A percentile compares a stretch with the other conserved stretches of the same genome.
These are phyloP conservation scores for Myriosclerotinia curreyana DNA, from an alignment of 2,329 filamentous ascomycete species.

Conservation along the genomic window DNA sequence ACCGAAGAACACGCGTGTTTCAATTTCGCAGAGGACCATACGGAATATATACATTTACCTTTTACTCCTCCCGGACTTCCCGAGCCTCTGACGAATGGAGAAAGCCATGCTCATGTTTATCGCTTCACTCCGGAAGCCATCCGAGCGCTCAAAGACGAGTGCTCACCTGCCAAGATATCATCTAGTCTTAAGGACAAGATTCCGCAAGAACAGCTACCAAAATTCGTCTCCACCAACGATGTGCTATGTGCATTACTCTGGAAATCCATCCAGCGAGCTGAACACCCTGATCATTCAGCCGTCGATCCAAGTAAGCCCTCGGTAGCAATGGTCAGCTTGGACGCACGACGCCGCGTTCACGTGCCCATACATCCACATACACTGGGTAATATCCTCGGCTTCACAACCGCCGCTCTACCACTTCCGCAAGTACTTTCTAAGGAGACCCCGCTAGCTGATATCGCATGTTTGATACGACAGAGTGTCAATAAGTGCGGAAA, in stretches of 20 bases:
- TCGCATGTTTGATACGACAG: slow-evolving; percentile 3
- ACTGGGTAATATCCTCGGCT: slow-evolving; percentile 5
- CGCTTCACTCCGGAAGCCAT: slow-evolving; percentile 11
- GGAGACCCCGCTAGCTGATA: slow-evolving; percentile 9
- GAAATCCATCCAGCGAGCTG: slow-evolving; percentile 5
- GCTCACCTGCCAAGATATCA: slow-evolving; percentile 14
- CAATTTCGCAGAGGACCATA: not conserved
- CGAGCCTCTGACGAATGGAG: slow-evolving; percentile 4
- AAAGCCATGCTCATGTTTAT: slow-evolving; percentile 16
- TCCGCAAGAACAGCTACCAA: slow-evolving; percentile 8
- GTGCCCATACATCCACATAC: slow-evolving; percentile 7
- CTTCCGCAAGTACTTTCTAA: not conserved
- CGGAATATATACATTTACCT: slow-evolving; percentile 10
- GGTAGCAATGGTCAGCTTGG: not conserved
- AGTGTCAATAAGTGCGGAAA: slow-evolving; percentile 8
- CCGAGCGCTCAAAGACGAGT: slow-evolving; percentile 10
- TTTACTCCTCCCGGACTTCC: slow-evolving; percentile 11
- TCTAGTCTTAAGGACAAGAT: slow-evolving; percentile 12
- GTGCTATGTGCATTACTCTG: slow-evolving; percentile 14
- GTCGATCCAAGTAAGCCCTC: slow-evolving; percentile 8
- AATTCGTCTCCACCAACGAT: slow-evolving; percentile 15
- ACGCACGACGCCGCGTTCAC: slow-evolving; percentile 12
- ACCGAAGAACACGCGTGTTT: slow-evolving; percentile 5
- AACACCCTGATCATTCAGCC: slow-evolving; percentile 9
- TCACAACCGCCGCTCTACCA: slow-evolving; percentile 9